Base-by-base conservation (phyloP, 805 yeast species). In the Saccharomycodes ludwigii region DNA sequence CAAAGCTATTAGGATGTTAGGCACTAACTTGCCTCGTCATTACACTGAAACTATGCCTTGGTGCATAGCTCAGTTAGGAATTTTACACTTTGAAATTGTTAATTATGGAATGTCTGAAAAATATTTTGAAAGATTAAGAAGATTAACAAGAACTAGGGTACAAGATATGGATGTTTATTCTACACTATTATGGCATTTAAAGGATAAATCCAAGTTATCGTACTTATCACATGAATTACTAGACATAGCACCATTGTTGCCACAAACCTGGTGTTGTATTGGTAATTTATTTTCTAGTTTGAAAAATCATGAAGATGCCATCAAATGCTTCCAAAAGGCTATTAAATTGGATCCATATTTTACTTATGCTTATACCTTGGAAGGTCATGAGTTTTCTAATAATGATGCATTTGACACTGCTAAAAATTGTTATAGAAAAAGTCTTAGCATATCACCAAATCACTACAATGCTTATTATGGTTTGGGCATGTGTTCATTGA, bases 381-480 rank as follows among this genome's bases (percentile, higher is more conserved):
- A 81, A 58, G 99, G 96, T 0, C 97, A 91, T 52, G 99, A 91
- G 54, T 74, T 71, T 47, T 72, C 83, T 21, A 68, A 88, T 2
- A 83, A 73, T 46, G 98, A 93, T 57, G 85, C 93, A 22, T 82
- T 78, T 56, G 95, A 85, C 49, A 71, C 75, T 48, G 96, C 98
- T 0, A 67, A 80, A 39, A 82, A 78, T 35, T 73, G 83, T 38
- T 91, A 85, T 65, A 58, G 95, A 22, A 63, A 66, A 39, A 93
- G 95, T 3, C 63, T 91, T 28, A 59, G 77, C 16, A 65, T 76
- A 25, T 94, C 88, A 46, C 66, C 76, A 29, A 65, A 85, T 35
- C 95, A 84, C 50, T 91, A 86, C 55, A 91, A 88, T 54, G 96
- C 97, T 0, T 73, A 86, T 47, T 91, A 91, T 48, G 98, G 98